phyloP scores from a whole-genome alignment of 2,329 filamentous ascomycete genomes.

The Diplodia sapinea region DNA sequence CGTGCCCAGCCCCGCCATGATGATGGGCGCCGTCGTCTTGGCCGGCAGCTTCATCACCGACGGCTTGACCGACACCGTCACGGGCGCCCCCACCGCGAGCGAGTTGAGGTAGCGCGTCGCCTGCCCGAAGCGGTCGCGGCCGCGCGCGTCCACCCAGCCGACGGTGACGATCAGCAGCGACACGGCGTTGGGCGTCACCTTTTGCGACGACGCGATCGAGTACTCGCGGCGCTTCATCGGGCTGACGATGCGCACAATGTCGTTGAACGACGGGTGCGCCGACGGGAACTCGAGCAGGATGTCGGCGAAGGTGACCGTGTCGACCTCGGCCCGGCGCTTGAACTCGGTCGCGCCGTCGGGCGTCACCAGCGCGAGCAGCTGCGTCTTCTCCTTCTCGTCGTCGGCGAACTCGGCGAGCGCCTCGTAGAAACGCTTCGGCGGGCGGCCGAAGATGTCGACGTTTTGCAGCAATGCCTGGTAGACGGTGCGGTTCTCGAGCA shows the following conservation, averaged over 20 bases:
- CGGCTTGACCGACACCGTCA: slow-evolving; percentile 95
- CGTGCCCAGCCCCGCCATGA: slow-evolving; percentile 99
- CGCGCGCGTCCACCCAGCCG: slow-evolving; percentile 87
- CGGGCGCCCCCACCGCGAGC: slow-evolving; percentile 74
- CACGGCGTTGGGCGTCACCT: slow-evolving; percentile 87
- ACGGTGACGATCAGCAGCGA: slow-evolving; percentile 97
- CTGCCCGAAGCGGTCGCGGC: slow-evolving; percentile 89
- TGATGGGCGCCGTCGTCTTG: slow-evolving; percentile 86
- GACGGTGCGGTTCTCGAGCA: slow-evolving; percentile 86
- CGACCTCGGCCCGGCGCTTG: slow-evolving; percentile 88
- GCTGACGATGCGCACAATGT: slow-evolving; percentile 83
- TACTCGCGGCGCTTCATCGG: slow-evolving; percentile 98
- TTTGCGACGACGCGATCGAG: slow-evolving; percentile 97
- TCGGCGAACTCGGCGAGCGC: slow-evolving; percentile 82
- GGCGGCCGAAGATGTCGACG: slow-evolving; percentile 94
- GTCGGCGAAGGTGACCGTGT: slow-evolving; percentile 90
- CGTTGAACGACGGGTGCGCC: slow-evolving; percentile 85
- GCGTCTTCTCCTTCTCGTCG: slow-evolving; percentile 80
- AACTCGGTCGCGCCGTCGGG: slow-evolving; percentile 85
- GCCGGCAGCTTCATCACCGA: slow-evolving; percentile 98
- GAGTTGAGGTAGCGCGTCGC: slow-evolving; percentile 86
- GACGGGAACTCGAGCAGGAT: slow-evolving; percentile 88
- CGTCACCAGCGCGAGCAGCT: slow-evolving; percentile 76
- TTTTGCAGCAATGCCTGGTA: slow-evolving; percentile 92
- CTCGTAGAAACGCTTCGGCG: slow-evolving; percentile 98